Evolutionary conservation across 768 basidiomycete genomes (phyloP), one percentile per base, ranked within the genome.

Genomic region (Phaeolepiota aurea): DNA sequence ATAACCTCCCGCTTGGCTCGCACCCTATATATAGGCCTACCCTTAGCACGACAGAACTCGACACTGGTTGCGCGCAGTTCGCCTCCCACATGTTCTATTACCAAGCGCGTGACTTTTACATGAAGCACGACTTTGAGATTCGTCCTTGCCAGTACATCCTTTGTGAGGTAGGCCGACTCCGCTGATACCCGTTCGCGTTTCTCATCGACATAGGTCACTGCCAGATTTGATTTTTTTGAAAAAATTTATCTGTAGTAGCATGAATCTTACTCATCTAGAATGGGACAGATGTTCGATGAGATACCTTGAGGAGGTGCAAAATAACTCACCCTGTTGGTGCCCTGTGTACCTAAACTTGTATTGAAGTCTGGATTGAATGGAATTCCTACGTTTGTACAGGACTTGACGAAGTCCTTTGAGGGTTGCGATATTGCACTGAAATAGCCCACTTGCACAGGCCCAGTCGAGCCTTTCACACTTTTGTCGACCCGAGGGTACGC

Each of bases 121-220:
- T 66, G 54, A 5, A 72, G 66, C 3, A 69, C 66, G 32, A 86
- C 69, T 14, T 64, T 75, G 40, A 86, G 66, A 47, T 85, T 85
- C 3, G 72, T 69, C 23, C 82, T 62, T 2, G 66, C 62, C 15
- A 82, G 63, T 19, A 82, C 79, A 0, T 74, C 63, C 0, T 65
- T 56, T 0, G 82, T 80, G 22, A 85, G 65, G 50, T 83, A 85
- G 1, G 80, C 77, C 1, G 70, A 55, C 49, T 84, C 78, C 1
- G 76, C 64, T 3, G 80, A 74, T 2, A 77, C 76, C 0, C 82
- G 71, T 33, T 59, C 58, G 5, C 70, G 63, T 1, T 53, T 61
- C 19, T 64, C 47, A 44, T 78, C 68, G 34, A 83, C 69, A 48
- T 77, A 85, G 0, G 80, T 82, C 76, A 82, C 82, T 84, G 44